Evolutionary conservation across 495 filamentous ascomycete species (phyloP).

Genomic region (Annulohypoxylon stygium): DNA sequence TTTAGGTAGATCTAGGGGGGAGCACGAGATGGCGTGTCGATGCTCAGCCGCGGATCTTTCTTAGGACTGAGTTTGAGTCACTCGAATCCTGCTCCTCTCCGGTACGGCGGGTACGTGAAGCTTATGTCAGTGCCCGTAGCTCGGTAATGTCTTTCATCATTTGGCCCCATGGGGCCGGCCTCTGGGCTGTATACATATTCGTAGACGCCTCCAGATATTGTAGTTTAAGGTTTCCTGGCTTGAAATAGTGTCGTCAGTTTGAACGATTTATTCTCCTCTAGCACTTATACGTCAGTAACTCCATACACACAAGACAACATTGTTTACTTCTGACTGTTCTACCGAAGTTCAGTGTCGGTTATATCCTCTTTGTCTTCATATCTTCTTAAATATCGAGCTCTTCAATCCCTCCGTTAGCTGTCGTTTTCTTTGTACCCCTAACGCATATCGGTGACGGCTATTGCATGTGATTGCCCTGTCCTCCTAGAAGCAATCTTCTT

Average conservation of each 20-base stretch:
- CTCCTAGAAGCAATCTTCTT: background rate
- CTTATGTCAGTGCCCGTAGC: conserved; percentile 21
- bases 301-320: conserved; percentile 3
- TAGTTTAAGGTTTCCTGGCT: conserved; percentile 12
- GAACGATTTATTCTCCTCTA: conserved; percentile 10
- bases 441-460: conserved; percentile 26
- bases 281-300: conserved; percentile 1
- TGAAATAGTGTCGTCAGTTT: conserved; percentile 25
- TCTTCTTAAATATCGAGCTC: background rate
- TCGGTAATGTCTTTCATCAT: conserved; percentile 32
- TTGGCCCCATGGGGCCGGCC: conserved; percentile 11
- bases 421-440: conserved; percentile 10
- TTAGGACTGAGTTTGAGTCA: conserved; percentile 7
- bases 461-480: conserved; percentile 33
- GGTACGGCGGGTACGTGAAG: conserved; percentile 36
- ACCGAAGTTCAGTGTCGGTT: background rate
- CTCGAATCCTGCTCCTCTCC: conserved; percentile 25
- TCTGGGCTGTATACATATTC: conserved; percentile 20
- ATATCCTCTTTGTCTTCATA: conserved; percentile 19
- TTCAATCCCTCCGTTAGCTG: conserved; percentile 2
- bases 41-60: conserved; percentile 36
- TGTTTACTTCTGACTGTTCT: background rate
- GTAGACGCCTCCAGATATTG: conserved; percentile 33
- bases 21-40: conserved; percentile 32
- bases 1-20: conserved; percentile 5